Evolutionary conservation across 768 basidiomycete genomes (phyloP).

Genomic region (Boletus rubescentipes): DNA sequence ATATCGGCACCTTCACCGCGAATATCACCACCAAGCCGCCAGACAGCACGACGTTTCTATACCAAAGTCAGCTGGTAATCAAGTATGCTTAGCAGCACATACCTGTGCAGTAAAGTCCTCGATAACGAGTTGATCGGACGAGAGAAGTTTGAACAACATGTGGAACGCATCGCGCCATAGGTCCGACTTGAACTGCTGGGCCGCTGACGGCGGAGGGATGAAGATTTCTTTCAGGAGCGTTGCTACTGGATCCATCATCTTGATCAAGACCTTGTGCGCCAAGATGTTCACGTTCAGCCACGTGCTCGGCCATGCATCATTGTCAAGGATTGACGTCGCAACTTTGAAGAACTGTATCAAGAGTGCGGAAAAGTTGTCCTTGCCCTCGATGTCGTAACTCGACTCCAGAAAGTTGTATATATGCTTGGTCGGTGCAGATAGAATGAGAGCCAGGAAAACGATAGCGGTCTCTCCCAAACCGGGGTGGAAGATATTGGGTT

Average conservation of each 20-base stretch:
- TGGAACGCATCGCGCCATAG: conserved; percentile 83
- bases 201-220: conserved; percentile 65
- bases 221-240: conserved; percentile 78
- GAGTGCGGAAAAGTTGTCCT: conserved; percentile 68
- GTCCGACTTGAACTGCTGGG: conserved; percentile 65
- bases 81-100: conserved; percentile 11
- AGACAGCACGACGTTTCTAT: conserved; percentile 92
- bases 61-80: conserved; percentile 4
- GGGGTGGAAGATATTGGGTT: conserved; percentile 61
- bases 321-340: conserved; percentile 74
- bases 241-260: conserved; percentile 82
- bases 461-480: conserved; percentile 83
- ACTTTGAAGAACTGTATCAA: conserved; percentile 82
- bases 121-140: conserved; percentile 88
- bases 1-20: conserved; percentile 88
- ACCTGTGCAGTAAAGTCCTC: conserved; percentile 96
- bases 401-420: conserved; percentile 78
- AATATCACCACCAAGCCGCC: conserved; percentile 95
- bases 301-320: conserved; percentile 83
- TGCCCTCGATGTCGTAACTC: conserved; percentile 85
- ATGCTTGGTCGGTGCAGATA: conserved; percentile 76
- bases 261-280: conserved; percentile 84
- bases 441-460: conserved; percentile 77
- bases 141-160: conserved; percentile 80
- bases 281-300: conserved; percentile 93